A percentile compares a stretch with the other conserved stretches of the same genome.
Conservation (phyloP, 31 red algal genomes). For the Endocladia muricata region DNA sequence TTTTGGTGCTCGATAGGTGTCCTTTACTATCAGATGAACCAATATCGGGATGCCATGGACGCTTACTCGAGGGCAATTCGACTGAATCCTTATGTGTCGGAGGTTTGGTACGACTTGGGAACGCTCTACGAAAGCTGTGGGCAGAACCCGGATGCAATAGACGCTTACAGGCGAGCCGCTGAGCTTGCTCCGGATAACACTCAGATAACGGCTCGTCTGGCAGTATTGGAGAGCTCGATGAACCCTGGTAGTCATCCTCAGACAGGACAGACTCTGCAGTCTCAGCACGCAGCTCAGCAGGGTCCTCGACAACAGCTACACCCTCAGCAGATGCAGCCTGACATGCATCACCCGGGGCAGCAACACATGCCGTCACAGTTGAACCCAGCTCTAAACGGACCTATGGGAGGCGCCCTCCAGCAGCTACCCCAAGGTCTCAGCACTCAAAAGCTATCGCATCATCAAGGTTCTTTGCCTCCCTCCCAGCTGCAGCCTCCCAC, state of each 20-base stretch:
- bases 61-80: conserved; percentile 93
- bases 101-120: conserved; percentile 95
- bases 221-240: conserved; percentile 42
- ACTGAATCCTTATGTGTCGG: conserved; percentile 83
- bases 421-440: not conserved
- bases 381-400: not conserved
- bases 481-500: conserved; percentile 17
- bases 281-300: not conserved
- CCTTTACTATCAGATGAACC: conserved; percentile 92
- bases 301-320: conserved; percentile 11
- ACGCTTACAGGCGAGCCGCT: conserved; percentile 82
- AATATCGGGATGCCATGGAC: conserved; percentile 93
- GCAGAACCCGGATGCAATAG: conserved; percentile 75
- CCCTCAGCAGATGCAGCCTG: conserved; percentile 33
- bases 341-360: conserved; percentile 28
- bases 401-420: conserved; percentile 6
- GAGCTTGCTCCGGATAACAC: conserved; percentile 75
- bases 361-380: conserved; percentile 17
- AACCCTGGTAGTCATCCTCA: conserved; percentile 31
- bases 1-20: conserved; percentile 99
- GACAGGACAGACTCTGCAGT: conserved; percentile 21
- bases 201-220: conserved; percentile 53
- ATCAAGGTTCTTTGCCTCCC: conserved; percentile 12
- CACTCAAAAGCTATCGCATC: conserved; percentile 22
- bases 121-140: conserved; percentile 88